Conservation (phyloP, 352 stramenopile species). For the Pseudoperonospora humuli region DNA sequence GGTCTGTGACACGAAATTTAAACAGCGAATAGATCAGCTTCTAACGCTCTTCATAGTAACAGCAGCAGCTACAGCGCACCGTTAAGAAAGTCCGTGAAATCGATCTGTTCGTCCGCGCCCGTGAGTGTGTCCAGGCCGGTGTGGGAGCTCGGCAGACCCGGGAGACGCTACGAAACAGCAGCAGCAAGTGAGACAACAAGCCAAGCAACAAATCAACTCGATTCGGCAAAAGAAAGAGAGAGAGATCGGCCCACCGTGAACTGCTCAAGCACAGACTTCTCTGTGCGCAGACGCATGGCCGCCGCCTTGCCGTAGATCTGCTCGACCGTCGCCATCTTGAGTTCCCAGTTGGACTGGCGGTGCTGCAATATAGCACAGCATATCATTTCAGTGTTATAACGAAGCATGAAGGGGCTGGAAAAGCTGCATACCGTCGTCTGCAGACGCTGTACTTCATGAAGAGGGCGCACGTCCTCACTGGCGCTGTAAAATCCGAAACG, state of each 20-base stretch:
- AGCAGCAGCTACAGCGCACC: constrained; percentile 21
- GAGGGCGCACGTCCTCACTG: constrained; percentile 67
- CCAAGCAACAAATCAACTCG: too few relatives aligned
- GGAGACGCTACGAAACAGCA: constrained; percentile 47
- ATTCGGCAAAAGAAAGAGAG: neutral
- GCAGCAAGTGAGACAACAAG: neutral
- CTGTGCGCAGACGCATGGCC: constrained; percentile 82
- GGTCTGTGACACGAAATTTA: constrained; percentile 33
- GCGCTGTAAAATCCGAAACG: constrained; percentile 80
- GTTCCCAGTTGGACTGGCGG: constrained; percentile 70
- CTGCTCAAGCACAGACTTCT: constrained; percentile 83
- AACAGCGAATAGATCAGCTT: constrained; percentile 6
- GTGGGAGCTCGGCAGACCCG: constrained; percentile 69
- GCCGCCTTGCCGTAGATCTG: constrained; percentile 86
- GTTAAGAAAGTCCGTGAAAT: constrained; percentile 80
- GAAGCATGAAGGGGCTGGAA: too few relatives aligned
- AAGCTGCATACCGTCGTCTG: constrained; percentile 52
- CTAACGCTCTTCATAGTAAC: neutral
- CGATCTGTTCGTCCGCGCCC: constrained; percentile 68
- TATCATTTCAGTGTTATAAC: too few relatives aligned
- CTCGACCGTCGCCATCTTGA: constrained; percentile 85
- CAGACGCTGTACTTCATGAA: constrained; percentile 81
- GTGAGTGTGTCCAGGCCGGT: constrained; percentile 73
- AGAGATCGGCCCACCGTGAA: constrained; percentile 38
- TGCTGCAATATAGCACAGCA: constrained; percentile 25